Evolutionary conservation across 2,329 filamentous ascomycete species (phyloP).

Genomic region (Metarhizium robertsii): DNA sequence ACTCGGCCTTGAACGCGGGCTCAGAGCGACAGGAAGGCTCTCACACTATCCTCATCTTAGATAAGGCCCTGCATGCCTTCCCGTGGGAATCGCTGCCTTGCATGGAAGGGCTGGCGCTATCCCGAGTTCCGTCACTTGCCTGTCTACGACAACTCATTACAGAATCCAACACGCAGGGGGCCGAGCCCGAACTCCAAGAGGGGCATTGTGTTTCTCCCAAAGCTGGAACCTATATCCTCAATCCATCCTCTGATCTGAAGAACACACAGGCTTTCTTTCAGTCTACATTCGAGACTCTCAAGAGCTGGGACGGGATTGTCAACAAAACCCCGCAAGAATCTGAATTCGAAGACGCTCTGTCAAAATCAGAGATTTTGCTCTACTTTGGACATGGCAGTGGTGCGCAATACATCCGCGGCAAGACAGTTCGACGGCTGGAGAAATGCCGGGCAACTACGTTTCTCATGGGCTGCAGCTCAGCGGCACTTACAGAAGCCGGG

Average conservation of each 20-base stretch:
- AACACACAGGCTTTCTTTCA: conserved; percentile 72
- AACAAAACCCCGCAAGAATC: conserved; percentile 62
- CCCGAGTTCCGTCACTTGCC: conserved; percentile 77
- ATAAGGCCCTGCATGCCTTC: conserved; percentile 83
- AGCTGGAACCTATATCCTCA: conserved; percentile 72
- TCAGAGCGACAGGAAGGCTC: conserved; percentile 31
- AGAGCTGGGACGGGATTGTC: conserved; percentile 63
- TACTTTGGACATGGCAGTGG: conserved; percentile 97
- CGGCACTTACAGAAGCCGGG: conserved; percentile 65
- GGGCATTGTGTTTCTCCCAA: conserved; percentile 46
- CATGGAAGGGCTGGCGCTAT: conserved; percentile 69
- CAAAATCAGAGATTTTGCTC: conserved; percentile 61
- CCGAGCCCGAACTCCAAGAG: conserved; percentile 8
- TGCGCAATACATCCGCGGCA: conserved; percentile 83
- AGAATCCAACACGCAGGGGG: conserved; percentile 26
- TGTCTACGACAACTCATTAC: conserved; percentile 70
- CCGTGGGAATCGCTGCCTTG: conserved; percentile 95
- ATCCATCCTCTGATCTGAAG: conserved; percentile 75
- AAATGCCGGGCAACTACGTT: conserved; percentile 69
- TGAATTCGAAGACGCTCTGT: conserved; percentile 64
- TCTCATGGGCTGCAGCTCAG: conserved; percentile 91
- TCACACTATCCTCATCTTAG: conserved; percentile 83
- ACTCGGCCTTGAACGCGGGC: conserved; percentile 38
- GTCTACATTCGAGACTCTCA: conserved; percentile 51
- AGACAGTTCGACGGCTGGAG: conserved; percentile 69